Percentiles rank a stretch among this genome's conserved stretches.
Evolutionary conservation across 495 filamentous ascomycete genomes (phyloP).

Genomic region (Amorphotheca resinae): DNA sequence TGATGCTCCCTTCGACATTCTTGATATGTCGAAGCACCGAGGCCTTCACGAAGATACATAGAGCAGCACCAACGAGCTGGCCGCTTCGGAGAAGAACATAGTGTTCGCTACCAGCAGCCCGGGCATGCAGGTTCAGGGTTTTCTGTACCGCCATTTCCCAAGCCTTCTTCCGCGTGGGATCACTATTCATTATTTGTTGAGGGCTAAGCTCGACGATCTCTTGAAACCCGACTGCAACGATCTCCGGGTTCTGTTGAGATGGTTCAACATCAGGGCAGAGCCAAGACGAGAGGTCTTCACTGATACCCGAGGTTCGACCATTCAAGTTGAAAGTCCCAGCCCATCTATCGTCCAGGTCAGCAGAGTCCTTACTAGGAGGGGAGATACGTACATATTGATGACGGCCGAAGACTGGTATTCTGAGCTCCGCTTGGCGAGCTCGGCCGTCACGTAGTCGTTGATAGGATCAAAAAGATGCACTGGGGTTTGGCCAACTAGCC

Average conservation of each 20-base stretch:
- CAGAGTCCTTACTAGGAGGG: no score
- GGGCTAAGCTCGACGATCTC: conserved; percentile 95
- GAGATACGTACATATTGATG: conserved; percentile 28
- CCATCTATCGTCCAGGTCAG: no score
- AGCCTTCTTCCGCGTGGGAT: conserved; percentile 67
- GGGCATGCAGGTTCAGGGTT: conserved; percentile 61
- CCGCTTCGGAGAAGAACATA: conserved; percentile 87
- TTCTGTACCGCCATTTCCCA: conserved; percentile 78
- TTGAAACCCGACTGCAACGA: conserved; percentile 86
- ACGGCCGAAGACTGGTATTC: conserved; percentile 37
- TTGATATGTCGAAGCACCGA: conserved; percentile 70
- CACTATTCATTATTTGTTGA: conserved; percentile 98
- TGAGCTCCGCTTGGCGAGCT: conserved; percentile 50
- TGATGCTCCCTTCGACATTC: conserved; percentile 90
- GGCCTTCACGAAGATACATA: conserved; percentile 80
- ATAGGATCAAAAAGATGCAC: conserved; percentile 88
- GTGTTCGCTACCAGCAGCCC: conserved; percentile 47
- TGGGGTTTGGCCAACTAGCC: conserved; percentile 68
- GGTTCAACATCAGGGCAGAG: conserved; percentile 47
- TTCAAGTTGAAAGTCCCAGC: conserved; percentile 94
- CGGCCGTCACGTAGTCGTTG: conserved; percentile 71
- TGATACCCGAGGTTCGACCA: conserved; percentile 61
- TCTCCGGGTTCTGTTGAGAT: conserved; percentile 50
- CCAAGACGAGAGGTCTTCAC: conserved; percentile 75
- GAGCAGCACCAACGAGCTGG: conserved; percentile 86